Evolutionary conservation across 2,329 filamentous ascomycete species (phyloP).

Genomic region (Leptoxyphium fumago): DNA sequence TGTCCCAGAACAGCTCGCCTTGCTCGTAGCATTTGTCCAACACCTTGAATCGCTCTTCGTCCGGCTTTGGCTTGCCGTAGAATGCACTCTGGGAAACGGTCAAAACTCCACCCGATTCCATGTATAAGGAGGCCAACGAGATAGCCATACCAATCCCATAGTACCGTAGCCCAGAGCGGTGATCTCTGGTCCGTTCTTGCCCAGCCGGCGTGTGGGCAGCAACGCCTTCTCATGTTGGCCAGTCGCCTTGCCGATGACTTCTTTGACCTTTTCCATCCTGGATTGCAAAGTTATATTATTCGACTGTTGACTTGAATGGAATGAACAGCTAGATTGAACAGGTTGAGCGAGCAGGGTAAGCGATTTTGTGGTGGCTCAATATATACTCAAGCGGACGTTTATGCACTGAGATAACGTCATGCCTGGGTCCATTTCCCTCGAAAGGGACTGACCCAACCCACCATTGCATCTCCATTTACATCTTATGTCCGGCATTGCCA

Average conservation of each 20-base stretch:
- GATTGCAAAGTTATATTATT: background rate
- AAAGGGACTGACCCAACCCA: no score
- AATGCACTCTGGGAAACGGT: slow-evolving; percentile 16
- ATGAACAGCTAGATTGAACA: no score
- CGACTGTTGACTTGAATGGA: no score
- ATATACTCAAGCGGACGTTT: no score
- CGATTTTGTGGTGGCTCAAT: no score
- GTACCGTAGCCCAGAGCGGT: slow-evolving; percentile 38
- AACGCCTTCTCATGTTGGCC: slow-evolving; percentile 8
- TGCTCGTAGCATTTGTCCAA: slow-evolving; percentile 37
- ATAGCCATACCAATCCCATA: slow-evolving; percentile 31
- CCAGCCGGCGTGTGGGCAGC: slow-evolving; percentile 32
- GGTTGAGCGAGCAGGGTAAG: no score
- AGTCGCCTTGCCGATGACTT: slow-evolving; percentile 5
- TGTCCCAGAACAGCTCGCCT: slow-evolving; percentile 40
- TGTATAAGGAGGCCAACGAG: background rate
- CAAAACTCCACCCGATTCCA: background rate
- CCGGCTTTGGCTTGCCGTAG: slow-evolving; percentile 34
- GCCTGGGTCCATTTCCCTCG: no score
- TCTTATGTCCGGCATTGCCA: no score
- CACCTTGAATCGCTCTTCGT: slow-evolving; percentile 36
- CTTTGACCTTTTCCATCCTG: slow-evolving; percentile 8
- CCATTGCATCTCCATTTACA: no score
- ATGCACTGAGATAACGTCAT: no score
- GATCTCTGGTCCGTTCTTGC: slow-evolving; percentile 38